These are phyloP conservation scores for Mentha longifolia DNA, from an alignment of 257 asterid species.

Conservation along the genomic window DNA sequence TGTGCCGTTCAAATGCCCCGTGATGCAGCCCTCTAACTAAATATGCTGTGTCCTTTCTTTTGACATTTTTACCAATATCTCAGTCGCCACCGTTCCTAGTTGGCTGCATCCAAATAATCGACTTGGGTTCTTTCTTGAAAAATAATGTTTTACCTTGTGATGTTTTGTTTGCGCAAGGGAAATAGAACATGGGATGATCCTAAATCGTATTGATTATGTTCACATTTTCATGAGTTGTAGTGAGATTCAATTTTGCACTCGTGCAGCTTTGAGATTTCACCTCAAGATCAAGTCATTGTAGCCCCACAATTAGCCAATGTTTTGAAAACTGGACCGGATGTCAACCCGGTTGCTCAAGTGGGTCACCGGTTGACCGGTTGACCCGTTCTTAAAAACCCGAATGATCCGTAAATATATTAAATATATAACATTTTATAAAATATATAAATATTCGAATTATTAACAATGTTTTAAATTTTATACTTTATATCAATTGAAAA, in stretches of 20 bases:
- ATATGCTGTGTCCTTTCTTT: conserved; percentile 10
- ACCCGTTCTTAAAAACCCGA: too few relatives aligned
- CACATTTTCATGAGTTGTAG: neutral
- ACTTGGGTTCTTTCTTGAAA: conserved; percentile 11
- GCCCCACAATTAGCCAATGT: too few relatives aligned
- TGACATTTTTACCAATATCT: conserved; percentile 6
- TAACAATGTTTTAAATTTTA: too few relatives aligned
- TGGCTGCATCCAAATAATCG: conserved; percentile 21
- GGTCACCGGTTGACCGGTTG: too few relatives aligned
- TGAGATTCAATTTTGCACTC: neutral
- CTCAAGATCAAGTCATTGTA: too few relatives aligned
- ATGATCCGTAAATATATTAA: too few relatives aligned
- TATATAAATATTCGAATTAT: too few relatives aligned
- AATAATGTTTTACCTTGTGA: conserved; percentile 15
- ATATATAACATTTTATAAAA: too few relatives aligned
- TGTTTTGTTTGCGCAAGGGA: neutral
- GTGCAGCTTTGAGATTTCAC: neutral
- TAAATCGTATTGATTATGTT: neutral
- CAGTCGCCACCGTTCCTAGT: neutral
- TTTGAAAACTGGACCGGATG: too few relatives aligned
- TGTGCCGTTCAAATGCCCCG: conserved; percentile 22
- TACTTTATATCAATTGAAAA: too few relatives aligned
- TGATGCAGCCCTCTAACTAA: conserved; percentile 27
- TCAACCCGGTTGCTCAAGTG: too few relatives aligned
- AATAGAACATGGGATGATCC: conserved; percentile 22